Evolutionary conservation across 257 asterid genomes (phyloP).

Genomic region (Solanum peruvianum): DNA sequence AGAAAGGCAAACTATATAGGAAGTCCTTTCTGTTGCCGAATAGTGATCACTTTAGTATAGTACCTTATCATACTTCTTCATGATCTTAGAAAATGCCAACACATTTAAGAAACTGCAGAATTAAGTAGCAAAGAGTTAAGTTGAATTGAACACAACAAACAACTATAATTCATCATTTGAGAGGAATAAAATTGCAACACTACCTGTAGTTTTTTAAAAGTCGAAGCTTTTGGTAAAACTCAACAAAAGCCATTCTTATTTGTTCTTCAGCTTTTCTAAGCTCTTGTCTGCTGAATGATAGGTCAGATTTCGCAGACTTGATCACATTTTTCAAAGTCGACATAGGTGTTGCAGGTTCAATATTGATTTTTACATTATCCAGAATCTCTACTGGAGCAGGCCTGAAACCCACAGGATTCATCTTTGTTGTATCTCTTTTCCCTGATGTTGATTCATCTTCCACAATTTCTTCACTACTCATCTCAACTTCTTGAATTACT

Average conservation of each 20-base stretch:
- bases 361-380: conserved; percentile 56
- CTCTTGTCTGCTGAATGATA: conserved; percentile 51
- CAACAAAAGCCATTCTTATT: conserved; percentile 47
- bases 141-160: neutral
- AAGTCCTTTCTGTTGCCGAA: neutral
- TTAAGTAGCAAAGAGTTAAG: neutral
- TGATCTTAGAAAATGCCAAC: conserved; percentile 75
- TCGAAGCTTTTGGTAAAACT: conserved; percentile 56
- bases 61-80: conserved; percentile 94
- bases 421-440: neutral
- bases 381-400: conserved; percentile 47
- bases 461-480: conserved; percentile 20
- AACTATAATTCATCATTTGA: neutral
- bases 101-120: conserved; percentile 57
- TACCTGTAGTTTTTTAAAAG: conserved; percentile 64
- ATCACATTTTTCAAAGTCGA: conserved; percentile 46
- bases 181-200: neutral
- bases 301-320: conserved; percentile 23
- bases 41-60: neutral
- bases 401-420: conserved; percentile 2
- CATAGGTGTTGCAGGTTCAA: conserved; percentile 55
- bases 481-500: conserved; percentile 58
- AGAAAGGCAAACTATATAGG: neutral
- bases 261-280: conserved; percentile 51
- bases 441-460: neutral